Conservation (phyloP, 176 grass and related monocot genomes). For the Triticum turgidum region DNA sequence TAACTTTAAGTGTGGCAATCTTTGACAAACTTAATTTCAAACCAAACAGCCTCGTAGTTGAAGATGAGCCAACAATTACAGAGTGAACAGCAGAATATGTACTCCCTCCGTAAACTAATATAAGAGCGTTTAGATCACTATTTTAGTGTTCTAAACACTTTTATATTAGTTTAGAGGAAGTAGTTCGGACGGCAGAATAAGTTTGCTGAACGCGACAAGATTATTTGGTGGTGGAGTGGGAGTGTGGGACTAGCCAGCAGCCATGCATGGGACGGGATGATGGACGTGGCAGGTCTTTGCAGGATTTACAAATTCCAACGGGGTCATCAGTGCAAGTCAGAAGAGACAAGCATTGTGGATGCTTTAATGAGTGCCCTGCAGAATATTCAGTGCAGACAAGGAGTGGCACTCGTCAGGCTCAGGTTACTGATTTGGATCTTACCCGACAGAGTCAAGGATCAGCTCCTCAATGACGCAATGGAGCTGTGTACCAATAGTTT, state of each 20-base stretch:
- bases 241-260: background rate
- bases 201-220: background rate
- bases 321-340: background rate
- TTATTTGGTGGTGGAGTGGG: background rate
- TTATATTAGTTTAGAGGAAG: no score
- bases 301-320: background rate
- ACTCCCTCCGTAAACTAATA: no score
- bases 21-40: no score
- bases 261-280: background rate
- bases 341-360: slow-evolving; percentile 3
- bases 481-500: background rate
- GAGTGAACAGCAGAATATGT: no score
- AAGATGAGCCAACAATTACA: no score
- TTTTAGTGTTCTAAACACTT: no score
- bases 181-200: no score
- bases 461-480: background rate
- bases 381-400: background rate
- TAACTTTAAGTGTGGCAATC: no score
- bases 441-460: background rate
- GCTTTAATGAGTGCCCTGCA: background rate
- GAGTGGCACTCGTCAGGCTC: background rate
- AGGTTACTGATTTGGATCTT: background rate
- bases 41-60: no score
- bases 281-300: background rate
- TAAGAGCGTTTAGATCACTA: no score